Evolutionary conservation across 2,329 filamentous ascomycete genomes (phyloP).

Genomic region (Colletotrichum camelliae): DNA sequence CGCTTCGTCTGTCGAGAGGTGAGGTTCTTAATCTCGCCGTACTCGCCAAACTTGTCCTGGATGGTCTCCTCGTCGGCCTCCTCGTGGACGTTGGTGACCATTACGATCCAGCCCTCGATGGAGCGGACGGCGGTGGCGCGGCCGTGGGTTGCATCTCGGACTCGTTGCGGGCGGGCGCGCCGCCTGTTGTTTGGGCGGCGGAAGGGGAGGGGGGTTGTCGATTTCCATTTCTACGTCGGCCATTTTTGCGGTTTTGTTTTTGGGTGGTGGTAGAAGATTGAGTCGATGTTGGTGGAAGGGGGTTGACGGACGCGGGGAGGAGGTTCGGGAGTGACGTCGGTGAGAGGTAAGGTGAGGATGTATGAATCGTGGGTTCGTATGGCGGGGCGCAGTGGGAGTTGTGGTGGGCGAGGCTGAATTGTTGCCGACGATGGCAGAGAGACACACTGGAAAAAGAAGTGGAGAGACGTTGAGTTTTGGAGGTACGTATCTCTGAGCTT

Average conservation of each 20-base stretch:
- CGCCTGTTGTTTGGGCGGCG: constrained; percentile 27
- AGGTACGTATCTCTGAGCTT: constrained; percentile 5
- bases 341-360: not conserved
- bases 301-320: not conserved
- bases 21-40: constrained; percentile 87
- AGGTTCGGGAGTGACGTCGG: not conserved
- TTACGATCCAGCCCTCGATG: constrained; percentile 89
- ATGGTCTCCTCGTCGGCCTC: constrained; percentile 85
- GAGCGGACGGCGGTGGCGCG: constrained; percentile 83
- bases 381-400: not conserved
- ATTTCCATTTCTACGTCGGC: constrained; percentile 66
- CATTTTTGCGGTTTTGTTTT: constrained; percentile 38
- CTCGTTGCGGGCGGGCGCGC: constrained; percentile 53
- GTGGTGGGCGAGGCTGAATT: constrained; percentile 2
- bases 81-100: constrained; percentile 87
- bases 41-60: constrained; percentile 83
- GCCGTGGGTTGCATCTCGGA: constrained; percentile 73
- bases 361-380: not conserved
- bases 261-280: too few species aligned
- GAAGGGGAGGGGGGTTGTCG: constrained; percentile 45
- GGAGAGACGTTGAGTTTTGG: not conserved
- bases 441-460: not conserved
- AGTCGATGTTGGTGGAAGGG: not conserved
- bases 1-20: constrained; percentile 81
- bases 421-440: not conserved